Percentiles rank a stretch among this genome's conserved stretches.
Evolutionary conservation across 306 rosid species (phyloP).

Genomic region (Ormosia emarginata): DNA sequence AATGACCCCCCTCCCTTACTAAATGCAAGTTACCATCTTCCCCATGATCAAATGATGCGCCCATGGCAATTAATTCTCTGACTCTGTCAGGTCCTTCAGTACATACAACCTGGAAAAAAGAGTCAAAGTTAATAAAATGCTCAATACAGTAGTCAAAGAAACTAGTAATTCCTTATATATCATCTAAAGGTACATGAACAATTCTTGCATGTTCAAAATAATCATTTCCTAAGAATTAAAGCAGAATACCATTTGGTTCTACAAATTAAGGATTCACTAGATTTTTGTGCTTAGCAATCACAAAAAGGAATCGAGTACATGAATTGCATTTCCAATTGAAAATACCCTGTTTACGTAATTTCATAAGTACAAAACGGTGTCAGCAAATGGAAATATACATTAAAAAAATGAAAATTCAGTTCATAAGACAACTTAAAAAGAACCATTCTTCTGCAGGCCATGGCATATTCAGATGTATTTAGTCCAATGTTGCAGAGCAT

Average conservation of each 20-base stretch:
- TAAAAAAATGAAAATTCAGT: neutral
- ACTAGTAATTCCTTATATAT: neutral
- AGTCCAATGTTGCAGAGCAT: neutral
- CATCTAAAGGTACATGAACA: neutral
- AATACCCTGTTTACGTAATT: neutral
- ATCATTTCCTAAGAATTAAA: neutral
- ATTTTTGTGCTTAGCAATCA: neutral
- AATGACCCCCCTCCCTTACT: slow-evolving; percentile 90
- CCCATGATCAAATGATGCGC: slow-evolving; percentile 86
- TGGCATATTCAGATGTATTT: neutral
- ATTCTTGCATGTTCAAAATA: neutral
- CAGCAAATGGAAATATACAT: neutral
- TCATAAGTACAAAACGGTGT: neutral
- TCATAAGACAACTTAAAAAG: neutral
- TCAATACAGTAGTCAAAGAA: neutral
- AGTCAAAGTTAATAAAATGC: slow-evolving; percentile 7
- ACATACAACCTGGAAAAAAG: slow-evolving; percentile 79
- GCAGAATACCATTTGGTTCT: neutral
- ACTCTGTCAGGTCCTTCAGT: slow-evolving; percentile 98
- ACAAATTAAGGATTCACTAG: neutral
- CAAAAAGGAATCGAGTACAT: neutral
- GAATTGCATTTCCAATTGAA: slow-evolving; percentile 10
- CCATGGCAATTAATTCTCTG: slow-evolving; percentile 87
- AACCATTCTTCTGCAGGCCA: neutral
- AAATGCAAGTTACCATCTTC: slow-evolving; percentile 96